Percentiles rank a stretch among this genome's conserved stretches.
Evolutionary conservation across 2,329 filamentous ascomycete genomes (phyloP).

Genomic region (Fusarium sp.): DNA sequence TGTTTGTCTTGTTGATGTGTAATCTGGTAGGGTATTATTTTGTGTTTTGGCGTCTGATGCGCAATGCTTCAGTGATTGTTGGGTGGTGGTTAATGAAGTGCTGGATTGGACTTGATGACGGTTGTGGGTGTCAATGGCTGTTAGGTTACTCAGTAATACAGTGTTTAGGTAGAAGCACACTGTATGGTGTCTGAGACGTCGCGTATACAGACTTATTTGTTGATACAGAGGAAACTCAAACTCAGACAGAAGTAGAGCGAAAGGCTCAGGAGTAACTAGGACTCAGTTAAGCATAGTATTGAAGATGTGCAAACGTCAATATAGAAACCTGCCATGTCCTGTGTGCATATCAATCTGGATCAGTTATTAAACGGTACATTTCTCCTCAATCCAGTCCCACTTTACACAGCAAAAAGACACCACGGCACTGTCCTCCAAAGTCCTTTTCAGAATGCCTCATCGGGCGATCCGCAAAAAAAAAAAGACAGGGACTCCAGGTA

Average conservation of each 20-base stretch:
- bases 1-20: background rate
- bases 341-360: background rate
- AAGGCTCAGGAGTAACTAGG: background rate
- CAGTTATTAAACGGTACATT: background rate
- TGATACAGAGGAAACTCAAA: background rate
- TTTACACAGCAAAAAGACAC: background rate
- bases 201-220: background rate
- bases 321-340: accelerated
- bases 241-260: background rate
- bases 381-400: background rate
- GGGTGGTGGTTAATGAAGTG: no score
- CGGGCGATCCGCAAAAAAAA: no score
- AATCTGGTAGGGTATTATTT: no score
- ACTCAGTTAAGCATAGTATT: background rate
- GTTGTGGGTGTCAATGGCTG: background rate
- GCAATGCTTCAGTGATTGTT: no score
- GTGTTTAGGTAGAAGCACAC: background rate
- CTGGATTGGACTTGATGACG: background rate
- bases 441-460: no score
- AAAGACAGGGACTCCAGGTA: no score
- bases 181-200: background rate
- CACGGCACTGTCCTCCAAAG: background rate
- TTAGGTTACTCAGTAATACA: background rate
- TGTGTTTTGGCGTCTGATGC: no score
- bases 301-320: accelerated